Evolutionary conservation across 495 filamentous ascomycete genomes (phyloP).

Genomic region (Lasiosphaeria ovina): DNA sequence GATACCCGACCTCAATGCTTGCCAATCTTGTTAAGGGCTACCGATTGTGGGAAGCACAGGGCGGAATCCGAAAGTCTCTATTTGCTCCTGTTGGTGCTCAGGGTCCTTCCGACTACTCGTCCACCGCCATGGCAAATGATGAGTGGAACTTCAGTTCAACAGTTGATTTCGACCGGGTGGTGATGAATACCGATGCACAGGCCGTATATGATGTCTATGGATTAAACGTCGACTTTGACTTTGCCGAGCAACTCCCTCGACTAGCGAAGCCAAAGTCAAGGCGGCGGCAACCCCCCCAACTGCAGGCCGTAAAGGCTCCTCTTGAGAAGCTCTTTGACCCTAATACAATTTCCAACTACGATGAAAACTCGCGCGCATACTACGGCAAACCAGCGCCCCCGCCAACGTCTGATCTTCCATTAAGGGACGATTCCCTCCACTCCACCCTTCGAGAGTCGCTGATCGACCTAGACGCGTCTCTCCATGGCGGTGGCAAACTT

Average conservation of each 20-base stretch:
- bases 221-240: slow-evolving; percentile 45
- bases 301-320: slow-evolving; percentile 47
- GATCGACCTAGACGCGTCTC: slow-evolving; percentile 56
- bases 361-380: slow-evolving; percentile 53
- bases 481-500: slow-evolving; percentile 44
- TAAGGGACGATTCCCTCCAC: slow-evolving; percentile 52
- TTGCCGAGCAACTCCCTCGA: slow-evolving; percentile 43
- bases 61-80: slow-evolving; percentile 79
- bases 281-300: slow-evolving; percentile 50
- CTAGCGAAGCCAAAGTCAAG: slow-evolving; percentile 40
- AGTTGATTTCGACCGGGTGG: slow-evolving; percentile 71
- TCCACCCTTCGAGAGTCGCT: slow-evolving; percentile 51
- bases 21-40: slow-evolving; percentile 77
- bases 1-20: slow-evolving; percentile 67
- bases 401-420: slow-evolving; percentile 51
- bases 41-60: slow-evolving; percentile 79
- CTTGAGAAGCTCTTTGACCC: slow-evolving; percentile 58
- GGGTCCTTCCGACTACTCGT: slow-evolving; percentile 43
- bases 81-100: slow-evolving; percentile 75
- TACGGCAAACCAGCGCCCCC: slow-evolving; percentile 42
- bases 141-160: slow-evolving; percentile 95
- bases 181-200: slow-evolving; percentile 45
- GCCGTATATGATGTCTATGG: slow-evolving; percentile 54
- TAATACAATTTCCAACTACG: slow-evolving; percentile 55
- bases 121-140: slow-evolving; percentile 49